Conservation (phyloP, 139 green algal genomes). For the Diplosphaera chodatii region DNA sequence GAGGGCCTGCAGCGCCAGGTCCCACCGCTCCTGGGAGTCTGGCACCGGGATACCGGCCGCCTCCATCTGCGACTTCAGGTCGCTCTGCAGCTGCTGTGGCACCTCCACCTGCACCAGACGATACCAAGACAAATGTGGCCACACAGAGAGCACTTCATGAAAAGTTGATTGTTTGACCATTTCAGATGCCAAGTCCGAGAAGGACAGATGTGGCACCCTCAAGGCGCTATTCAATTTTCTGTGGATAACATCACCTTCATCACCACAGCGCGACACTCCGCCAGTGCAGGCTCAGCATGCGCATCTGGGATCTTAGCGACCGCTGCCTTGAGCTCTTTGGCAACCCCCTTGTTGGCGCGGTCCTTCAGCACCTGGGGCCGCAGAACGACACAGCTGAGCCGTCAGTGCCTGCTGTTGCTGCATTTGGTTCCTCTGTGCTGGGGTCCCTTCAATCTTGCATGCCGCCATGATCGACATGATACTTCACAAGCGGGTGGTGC, state of each 20-base stretch:
- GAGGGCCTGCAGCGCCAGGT: constrained; percentile 48
- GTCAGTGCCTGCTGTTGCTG: too few species aligned
- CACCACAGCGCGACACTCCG: constrained; percentile 34
- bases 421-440: too few species aligned
- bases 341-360: constrained; percentile 56
- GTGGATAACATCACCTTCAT: constrained; percentile 28
- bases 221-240: too few species aligned
- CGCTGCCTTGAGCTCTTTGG: constrained; percentile 32
- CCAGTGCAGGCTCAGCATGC: constrained; percentile 32
- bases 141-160: too few species aligned
- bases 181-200: too few species aligned
- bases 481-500: too few species aligned
- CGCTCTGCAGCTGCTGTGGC: constrained; percentile 46
- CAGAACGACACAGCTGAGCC: too few species aligned
- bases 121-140: too few species aligned
- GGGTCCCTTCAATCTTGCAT: too few species aligned
- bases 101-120: constrained; percentile 24
- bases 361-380: constrained; percentile 60
- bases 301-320: constrained; percentile 36
- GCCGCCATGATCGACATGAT: too few species aligned
- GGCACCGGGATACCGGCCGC: constrained; percentile 69
- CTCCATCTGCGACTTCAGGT: constrained; percentile 63
- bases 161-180: too few species aligned
- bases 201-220: too few species aligned
- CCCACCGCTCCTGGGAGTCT: constrained; percentile 66